phyloP scores from a whole-genome alignment of 306 rosid genomes.

The Carpinus viminea region DNA sequence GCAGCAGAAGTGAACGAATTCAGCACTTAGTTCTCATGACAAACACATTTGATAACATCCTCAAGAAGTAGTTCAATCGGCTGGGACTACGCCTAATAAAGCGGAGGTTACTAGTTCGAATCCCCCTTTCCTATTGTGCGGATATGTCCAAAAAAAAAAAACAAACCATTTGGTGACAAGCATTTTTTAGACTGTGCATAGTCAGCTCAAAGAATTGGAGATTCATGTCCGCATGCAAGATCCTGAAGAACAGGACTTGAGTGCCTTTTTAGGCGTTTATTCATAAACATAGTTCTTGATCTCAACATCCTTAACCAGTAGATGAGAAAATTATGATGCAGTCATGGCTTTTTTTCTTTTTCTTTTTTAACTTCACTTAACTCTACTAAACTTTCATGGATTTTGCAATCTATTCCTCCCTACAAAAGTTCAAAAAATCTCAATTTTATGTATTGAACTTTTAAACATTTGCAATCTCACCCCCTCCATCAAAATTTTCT shows the following conservation, averaged over 20 bases:
- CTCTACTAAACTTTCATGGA: too few relatives aligned
- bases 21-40: not conserved
- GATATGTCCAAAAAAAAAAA: too few relatives aligned
- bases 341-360: not conserved
- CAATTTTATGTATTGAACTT: too few relatives aligned
- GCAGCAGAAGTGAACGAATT: constrained; percentile 32
- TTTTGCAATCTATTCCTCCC: too few relatives aligned
- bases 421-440: too few relatives aligned
- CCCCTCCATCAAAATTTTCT: too few relatives aligned
- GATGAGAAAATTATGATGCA: not conserved
- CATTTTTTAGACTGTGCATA: not conserved
- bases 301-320: constrained; percentile 16
- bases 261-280: not conserved
- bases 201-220: not conserved
- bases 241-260: not conserved
- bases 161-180: not conserved
- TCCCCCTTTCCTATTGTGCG: too few relatives aligned
- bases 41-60: not conserved
- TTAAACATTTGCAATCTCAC: too few relatives aligned
- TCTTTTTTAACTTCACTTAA: too few relatives aligned
- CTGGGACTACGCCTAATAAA: too few relatives aligned
- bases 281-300: not conserved
- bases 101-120: too few relatives aligned
- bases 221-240: constrained; percentile 7
- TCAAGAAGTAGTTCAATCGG: too few relatives aligned